Conservation (phyloP, 192 early-diverging fungal species). For the Mortierella hygrophila region DNA sequence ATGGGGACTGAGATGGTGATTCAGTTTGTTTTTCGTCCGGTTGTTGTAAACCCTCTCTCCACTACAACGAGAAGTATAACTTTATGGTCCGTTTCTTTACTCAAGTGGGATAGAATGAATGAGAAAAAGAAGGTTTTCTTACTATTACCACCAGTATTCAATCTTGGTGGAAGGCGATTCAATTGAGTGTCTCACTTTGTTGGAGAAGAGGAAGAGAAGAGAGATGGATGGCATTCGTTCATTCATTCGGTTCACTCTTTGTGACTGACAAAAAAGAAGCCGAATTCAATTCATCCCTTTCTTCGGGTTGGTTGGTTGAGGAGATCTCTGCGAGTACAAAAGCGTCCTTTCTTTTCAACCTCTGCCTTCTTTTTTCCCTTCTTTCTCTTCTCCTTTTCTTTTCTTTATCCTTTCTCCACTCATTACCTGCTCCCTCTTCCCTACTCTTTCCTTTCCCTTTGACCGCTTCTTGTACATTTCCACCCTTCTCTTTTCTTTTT, state of each 20-base stretch:
- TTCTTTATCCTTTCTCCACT: neutral
- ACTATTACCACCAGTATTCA: neutral
- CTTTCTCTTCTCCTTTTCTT: neutral
- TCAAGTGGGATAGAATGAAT: neutral
- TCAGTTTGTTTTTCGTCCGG: neutral
- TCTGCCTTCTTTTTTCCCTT: neutral
- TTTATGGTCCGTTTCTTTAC: neutral
- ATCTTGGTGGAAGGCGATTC: neutral
- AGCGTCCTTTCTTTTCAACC: neutral
- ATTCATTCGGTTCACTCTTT: neutral
- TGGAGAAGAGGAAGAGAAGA: neutral
- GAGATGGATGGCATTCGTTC: no score
- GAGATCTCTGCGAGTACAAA: conserved; percentile 1
- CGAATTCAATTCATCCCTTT: neutral
- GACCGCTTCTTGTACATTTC: neutral
- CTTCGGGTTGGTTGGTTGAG: neutral
- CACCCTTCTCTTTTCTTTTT: neutral
- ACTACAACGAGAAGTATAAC: neutral
- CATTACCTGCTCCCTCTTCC: neutral
- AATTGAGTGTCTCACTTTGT: conserved; percentile 1
- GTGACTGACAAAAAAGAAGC: neutral
- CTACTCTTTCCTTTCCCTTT: neutral
- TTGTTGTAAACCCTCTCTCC: no score
- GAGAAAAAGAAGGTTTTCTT: neutral
- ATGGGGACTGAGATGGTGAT: neutral